Percentiles rank a stretch among this genome's conserved stretches.
Conservation (phyloP, 768 basidiomycete genomes). For the Strobilomyces dryophilus region DNA sequence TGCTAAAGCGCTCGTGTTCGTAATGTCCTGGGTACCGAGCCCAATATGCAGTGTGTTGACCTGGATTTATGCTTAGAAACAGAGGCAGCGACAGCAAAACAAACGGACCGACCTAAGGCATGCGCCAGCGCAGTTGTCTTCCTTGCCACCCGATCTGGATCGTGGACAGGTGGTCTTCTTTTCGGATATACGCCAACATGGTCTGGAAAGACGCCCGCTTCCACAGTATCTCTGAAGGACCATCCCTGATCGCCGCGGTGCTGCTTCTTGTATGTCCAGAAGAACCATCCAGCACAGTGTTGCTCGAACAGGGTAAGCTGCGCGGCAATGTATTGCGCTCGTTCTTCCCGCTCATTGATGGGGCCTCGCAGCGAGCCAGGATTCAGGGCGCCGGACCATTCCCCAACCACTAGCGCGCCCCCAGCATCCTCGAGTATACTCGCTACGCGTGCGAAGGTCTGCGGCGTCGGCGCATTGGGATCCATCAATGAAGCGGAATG, state of each 20-base stretch:
- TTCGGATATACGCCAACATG: conserved; percentile 41
- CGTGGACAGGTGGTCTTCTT: conserved; percentile 14
- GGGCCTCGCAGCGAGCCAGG: conserved; percentile 53
- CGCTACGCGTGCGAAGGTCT: conserved; percentile 38
- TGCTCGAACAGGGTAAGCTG: conserved; percentile 64
- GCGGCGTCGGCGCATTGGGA: conserved; percentile 35
- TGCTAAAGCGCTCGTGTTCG: conserved; percentile 62
- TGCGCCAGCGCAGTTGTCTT: conserved; percentile 28
- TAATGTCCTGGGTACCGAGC: conserved; percentile 50
- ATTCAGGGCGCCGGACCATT: conserved; percentile 77
- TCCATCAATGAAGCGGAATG: conserved; percentile 51
- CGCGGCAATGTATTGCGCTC: conserved; percentile 51
- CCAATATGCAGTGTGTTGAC: conserved; percentile 39
- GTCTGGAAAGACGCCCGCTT: conserved; percentile 56
- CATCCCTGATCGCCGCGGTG: conserved; percentile 65
- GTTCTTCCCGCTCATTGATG: conserved; percentile 38
- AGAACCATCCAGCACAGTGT: conserved; percentile 71
- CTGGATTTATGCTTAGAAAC: conserved; percentile 25
- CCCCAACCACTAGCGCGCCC: conserved; percentile 64
- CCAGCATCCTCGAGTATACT: conserved; percentile 34
- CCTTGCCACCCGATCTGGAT: conserved; percentile 18
- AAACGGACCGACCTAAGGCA: conserved; percentile 31
- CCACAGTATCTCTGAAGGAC: conserved; percentile 64
- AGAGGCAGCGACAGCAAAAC: conserved; percentile 13
- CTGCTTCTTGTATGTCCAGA: conserved; percentile 82